These are phyloP conservation scores for Remersonia thermophila DNA, from an alignment of 2,329 filamentous ascomycete species.

Conservation along the genomic window DNA sequence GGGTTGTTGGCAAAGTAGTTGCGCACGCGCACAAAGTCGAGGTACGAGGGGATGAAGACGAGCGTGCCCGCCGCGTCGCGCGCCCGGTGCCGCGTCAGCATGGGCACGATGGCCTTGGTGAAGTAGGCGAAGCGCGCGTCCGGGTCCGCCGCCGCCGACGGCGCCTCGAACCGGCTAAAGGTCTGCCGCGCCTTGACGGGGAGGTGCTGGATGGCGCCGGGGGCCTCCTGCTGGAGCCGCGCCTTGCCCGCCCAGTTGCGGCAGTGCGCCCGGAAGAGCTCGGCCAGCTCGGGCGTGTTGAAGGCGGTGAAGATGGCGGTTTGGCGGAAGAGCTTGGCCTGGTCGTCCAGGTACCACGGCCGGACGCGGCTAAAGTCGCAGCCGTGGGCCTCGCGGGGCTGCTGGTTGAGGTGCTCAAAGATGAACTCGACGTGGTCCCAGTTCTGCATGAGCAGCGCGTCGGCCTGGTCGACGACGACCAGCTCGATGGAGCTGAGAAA, in stretches of 20 bases:
- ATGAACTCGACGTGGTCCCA: slow-evolving; percentile 94
- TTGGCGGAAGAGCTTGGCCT: slow-evolving; percentile 70
- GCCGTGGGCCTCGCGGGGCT: slow-evolving; percentile 79
- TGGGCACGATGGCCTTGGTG: slow-evolving; percentile 65
- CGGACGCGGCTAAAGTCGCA: slow-evolving; percentile 89
- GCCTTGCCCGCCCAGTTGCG: slow-evolving; percentile 70
- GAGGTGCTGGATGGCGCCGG: slow-evolving; percentile 61
- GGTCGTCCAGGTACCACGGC: slow-evolving; percentile 84
- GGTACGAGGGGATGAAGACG: slow-evolving; percentile 83
- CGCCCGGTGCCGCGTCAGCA: slow-evolving; percentile 51
- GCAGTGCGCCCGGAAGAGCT: slow-evolving; percentile 63
- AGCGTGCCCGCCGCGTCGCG: slow-evolving; percentile 58
- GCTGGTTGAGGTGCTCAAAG: slow-evolving; percentile 80
- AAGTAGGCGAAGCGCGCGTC: slow-evolving; percentile 89
- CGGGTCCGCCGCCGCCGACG: slow-evolving; percentile 61
- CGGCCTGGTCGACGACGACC: slow-evolving; percentile 79
- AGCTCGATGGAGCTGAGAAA: slow-evolving; percentile 91
- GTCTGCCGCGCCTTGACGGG: slow-evolving; percentile 68
- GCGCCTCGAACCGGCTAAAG: slow-evolving; percentile 72
- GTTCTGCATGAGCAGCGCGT: slow-evolving; percentile 93
- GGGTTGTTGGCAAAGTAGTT: slow-evolving; percentile 75
- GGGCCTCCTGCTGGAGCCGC: slow-evolving; percentile 58
- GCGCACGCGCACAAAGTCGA: slow-evolving; percentile 86
- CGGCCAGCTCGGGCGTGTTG: slow-evolving; percentile 77
- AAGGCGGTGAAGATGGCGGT: slow-evolving; percentile 73